Conservation (phyloP, 768 basidiomycete genomes). For the Amanita pseudoporphyria region DNA sequence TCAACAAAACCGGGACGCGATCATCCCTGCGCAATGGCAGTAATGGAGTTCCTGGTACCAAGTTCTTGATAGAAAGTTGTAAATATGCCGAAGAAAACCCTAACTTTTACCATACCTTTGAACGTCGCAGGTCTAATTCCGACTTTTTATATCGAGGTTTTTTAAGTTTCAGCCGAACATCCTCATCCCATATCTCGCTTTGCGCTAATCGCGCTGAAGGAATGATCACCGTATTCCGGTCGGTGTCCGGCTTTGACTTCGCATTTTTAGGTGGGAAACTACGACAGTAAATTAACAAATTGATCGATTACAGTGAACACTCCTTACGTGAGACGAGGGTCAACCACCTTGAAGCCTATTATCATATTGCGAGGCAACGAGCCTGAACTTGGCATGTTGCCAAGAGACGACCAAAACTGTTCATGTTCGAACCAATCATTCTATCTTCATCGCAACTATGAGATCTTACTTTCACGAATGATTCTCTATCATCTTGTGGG, state of each 20-base stretch:
- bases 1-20: conserved; percentile 73
- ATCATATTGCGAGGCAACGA: conserved; percentile 68
- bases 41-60: conserved; percentile 70
- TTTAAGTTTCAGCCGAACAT: conserved; percentile 36
- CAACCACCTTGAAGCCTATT: conserved; percentile 69
- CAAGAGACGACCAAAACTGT: conserved; percentile 63
- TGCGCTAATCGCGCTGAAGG: conserved; percentile 53
- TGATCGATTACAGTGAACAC: neutral
- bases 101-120: conserved; percentile 39
- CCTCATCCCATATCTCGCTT: conserved; percentile 68
- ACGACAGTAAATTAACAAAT: neutral
- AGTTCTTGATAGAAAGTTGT: conserved; percentile 34
- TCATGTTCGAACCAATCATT: neutral
- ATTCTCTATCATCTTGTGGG: conserved; percentile 35
- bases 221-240: conserved; percentile 27
- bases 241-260: conserved; percentile 25
- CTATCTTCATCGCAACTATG: neutral
- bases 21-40: conserved; percentile 65
- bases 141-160: conserved; percentile 71
- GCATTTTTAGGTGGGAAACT: conserved; percentile 85
- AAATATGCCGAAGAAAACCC: neutral
- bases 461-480: conserved; percentile 46
- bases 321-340: conserved; percentile 77
- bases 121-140: conserved; percentile 76
- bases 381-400: conserved; percentile 51